phyloP scores from a whole-genome alignment of 352 stramenopile species.

The Blastocystis sp. region DNA sequence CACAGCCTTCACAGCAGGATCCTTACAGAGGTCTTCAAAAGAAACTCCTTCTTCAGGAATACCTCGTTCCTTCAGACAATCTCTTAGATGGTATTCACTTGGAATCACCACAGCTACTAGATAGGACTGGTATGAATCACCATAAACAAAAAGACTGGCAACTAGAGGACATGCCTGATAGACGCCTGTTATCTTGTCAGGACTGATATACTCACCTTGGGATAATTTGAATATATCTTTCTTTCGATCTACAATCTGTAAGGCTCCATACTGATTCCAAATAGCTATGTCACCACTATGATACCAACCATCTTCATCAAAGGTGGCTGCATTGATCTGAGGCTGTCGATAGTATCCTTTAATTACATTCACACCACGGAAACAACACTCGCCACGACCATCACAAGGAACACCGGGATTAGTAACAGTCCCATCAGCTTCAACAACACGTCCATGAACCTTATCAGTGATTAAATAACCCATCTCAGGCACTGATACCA shows the following conservation, averaged over 20 bases:
- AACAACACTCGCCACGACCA: conserved; percentile 76
- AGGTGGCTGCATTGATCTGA: conserved; percentile 83
- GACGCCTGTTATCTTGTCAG: conserved; percentile 41
- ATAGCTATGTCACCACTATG: conserved; percentile 79
- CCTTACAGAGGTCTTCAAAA: conserved; percentile 76
- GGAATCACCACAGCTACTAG: conserved; percentile 90
- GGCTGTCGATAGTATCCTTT: conserved; percentile 90
- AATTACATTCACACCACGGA: conserved; percentile 80
- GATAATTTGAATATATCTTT: conserved; percentile 67
- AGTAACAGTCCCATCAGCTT: conserved; percentile 48
- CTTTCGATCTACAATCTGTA: conserved; percentile 65
- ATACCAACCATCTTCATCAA: conserved; percentile 76
- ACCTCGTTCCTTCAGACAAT: conserved; percentile 10
- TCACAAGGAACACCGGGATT: conserved; percentile 74
- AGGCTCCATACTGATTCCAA: conserved; percentile 74
- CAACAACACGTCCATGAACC: conserved; percentile 13
- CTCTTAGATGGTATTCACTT: conserved; percentile 79
- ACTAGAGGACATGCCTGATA: conserved; percentile 70
- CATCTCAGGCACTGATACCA: conserved; percentile 66
- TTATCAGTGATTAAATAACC: conserved; percentile 57
- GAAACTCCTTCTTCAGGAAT: conserved; percentile 24
- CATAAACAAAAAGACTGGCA: conserved; percentile 83
- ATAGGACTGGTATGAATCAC: conserved; percentile 87
- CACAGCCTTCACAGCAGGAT: conserved; percentile 70
- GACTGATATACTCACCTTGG: conserved; percentile 59